phyloP scores from a whole-genome alignment of 805 yeast genomes.

The Metschnikowia koreensis region DNA sequence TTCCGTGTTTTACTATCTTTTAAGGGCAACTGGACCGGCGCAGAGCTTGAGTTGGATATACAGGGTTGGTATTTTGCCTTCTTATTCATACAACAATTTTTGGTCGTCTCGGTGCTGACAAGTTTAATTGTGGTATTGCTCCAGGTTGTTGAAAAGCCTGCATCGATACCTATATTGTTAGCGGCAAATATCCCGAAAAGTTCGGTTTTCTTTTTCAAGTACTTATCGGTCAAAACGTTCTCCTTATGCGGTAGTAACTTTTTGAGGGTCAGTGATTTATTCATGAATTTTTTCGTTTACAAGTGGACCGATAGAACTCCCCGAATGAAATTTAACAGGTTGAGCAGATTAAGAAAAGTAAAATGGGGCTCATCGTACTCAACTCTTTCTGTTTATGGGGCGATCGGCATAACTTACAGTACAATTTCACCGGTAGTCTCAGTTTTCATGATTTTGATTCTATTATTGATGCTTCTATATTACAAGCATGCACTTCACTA shows the following conservation, averaged over 20 bases:
- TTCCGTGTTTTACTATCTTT: slow-evolving; percentile 54
- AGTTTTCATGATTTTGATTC: slow-evolving; percentile 55
- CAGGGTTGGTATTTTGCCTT: slow-evolving; percentile 80
- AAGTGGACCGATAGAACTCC: slow-evolving; percentile 56
- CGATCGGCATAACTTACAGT: slow-evolving; percentile 76
- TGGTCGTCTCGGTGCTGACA: slow-evolving; percentile 82
- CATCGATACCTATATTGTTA: slow-evolving; percentile 64
- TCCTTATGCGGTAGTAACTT: slow-evolving; percentile 73
- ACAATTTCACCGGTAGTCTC: slow-evolving; percentile 78
- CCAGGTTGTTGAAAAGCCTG: slow-evolving; percentile 64
- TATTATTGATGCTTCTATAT: slow-evolving; percentile 54
- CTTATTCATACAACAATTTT: slow-evolving; percentile 75
- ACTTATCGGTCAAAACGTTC: slow-evolving; percentile 69
- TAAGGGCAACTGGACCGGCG: slow-evolving; percentile 61
- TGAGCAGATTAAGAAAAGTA: slow-evolving; percentile 44
- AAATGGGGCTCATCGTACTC: slow-evolving; percentile 83
- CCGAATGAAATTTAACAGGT: slow-evolving; percentile 48
- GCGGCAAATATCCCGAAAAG: slow-evolving; percentile 84
- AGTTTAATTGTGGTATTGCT: slow-evolving; percentile 66
- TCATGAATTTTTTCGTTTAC: slow-evolving; percentile 35
- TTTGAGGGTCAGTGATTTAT: slow-evolving; percentile 54
- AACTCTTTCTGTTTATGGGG: slow-evolving; percentile 69
- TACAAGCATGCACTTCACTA: slow-evolving; percentile 67
- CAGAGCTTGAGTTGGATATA: slow-evolving; percentile 63
- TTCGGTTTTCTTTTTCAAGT: slow-evolving; percentile 81